phyloP scores from a whole-genome alignment of 306 rosid genomes.

The Ormosia semicastrata region DNA sequence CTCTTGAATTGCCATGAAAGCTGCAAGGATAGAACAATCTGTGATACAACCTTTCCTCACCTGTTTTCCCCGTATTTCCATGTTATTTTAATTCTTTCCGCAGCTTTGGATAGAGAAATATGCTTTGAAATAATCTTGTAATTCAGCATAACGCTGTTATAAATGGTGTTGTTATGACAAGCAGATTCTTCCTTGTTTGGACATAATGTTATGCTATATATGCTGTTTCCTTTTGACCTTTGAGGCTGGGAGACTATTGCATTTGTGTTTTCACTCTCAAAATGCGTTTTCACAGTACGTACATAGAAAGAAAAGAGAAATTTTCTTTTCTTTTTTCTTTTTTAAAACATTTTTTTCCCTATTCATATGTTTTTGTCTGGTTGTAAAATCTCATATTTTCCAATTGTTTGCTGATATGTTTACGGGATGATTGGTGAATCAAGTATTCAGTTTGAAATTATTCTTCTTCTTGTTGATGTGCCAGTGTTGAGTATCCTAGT shows the following conservation, averaged over 20 bases:
- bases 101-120: neutral
- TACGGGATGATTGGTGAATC: neutral
- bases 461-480: conserved; percentile 23
- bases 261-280: neutral
- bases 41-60: neutral
- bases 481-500: conserved; percentile 73
- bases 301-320: neutral
- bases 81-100: neutral
- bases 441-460: conserved; percentile 1
- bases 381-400: conserved; percentile 10
- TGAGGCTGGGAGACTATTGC: neutral
- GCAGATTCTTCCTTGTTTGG: neutral
- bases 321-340: neutral
- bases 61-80: neutral
- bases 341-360: neutral
- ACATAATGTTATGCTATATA: neutral
- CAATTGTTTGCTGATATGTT: neutral
- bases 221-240: neutral
- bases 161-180: neutral
- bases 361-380: neutral
- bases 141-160: neutral
- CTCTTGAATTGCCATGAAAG: neutral
- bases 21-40: neutral
- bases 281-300: neutral
- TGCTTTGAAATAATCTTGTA: neutral